Evolutionary conservation across 192 early-diverging fungal species (phyloP).

Genomic region (Funneliformis geosporum): DNA sequence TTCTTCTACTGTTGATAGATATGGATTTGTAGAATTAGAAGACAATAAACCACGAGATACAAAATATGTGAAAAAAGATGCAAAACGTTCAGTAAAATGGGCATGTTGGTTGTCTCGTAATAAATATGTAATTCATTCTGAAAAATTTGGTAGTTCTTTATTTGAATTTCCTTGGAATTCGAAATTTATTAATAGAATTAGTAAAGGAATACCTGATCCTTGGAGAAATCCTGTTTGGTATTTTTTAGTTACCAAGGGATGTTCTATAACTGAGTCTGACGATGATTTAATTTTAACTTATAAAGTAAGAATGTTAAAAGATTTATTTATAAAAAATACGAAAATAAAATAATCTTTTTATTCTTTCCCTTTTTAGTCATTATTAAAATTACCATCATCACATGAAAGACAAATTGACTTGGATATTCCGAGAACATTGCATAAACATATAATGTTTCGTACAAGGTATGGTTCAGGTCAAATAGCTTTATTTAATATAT

Average conservation of each 20-base stretch:
- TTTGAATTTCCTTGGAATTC: slow-evolving; percentile 22
- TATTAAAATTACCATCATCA: slow-evolving; percentile 40
- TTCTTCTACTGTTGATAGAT: neutral
- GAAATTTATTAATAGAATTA: slow-evolving; percentile 50
- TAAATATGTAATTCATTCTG: neutral
- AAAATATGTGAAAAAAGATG: slow-evolving; percentile 36
- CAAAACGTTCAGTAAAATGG: slow-evolving; percentile 33
- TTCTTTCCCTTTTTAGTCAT: slow-evolving; percentile 16
- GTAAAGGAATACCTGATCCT: slow-evolving; percentile 60
- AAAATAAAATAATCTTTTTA: neutral
- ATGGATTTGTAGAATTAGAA: neutral
- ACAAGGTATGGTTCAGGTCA: slow-evolving; percentile 66
- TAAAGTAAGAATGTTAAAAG: neutral
- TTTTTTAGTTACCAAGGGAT: slow-evolving; percentile 36
- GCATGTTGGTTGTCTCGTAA: neutral
- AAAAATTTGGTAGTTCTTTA: neutral
- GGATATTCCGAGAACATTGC: slow-evolving; percentile 59
- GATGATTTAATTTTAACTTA: slow-evolving; percentile 25
- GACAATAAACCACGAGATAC: slow-evolving; percentile 27
- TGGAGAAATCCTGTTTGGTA: slow-evolving; percentile 61
- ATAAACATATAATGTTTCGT: slow-evolving; percentile 61
- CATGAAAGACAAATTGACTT: slow-evolving; percentile 62
- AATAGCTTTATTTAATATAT: slow-evolving; percentile 73
- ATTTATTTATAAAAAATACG: neutral
- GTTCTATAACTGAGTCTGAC: slow-evolving; percentile 27